Evolutionary conservation across 306 rosid species (phyloP).

Genomic region (Lathyrus oleraceus): DNA sequence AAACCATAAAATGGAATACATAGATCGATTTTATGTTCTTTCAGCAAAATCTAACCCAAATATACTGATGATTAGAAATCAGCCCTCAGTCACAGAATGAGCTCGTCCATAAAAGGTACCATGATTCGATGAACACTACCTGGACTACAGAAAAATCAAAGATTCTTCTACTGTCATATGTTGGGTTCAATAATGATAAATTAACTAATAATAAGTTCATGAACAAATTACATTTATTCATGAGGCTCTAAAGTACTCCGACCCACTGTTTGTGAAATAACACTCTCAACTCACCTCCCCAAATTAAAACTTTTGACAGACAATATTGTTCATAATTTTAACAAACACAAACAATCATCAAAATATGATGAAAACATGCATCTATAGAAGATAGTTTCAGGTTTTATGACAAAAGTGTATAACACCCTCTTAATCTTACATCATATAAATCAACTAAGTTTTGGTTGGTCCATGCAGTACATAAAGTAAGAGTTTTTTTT

Average conservation of each 20-base stretch:
- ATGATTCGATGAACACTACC: background rate
- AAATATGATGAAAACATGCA: background rate
- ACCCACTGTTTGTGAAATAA: background rate
- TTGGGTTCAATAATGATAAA: background rate
- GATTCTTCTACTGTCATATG: background rate
- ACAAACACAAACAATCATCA: constrained; percentile 2
- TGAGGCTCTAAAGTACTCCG: background rate
- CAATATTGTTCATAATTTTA: background rate
- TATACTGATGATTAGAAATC: constrained; percentile 3
- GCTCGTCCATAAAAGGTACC: background rate
- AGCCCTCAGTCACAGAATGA: background rate
- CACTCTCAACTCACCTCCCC: background rate
- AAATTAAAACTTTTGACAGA: background rate
- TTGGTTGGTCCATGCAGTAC: background rate
- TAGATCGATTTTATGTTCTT: constrained; percentile 3
- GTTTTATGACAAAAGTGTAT: background rate
- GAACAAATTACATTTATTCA: constrained; percentile 1
- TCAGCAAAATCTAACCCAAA: constrained; percentile 21
- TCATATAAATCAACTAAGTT: constrained; percentile 9
- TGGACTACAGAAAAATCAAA: constrained; percentile 5
- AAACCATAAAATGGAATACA: constrained; percentile 21
- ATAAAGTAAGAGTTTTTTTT: background rate
- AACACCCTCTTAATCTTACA: constrained; percentile 2
- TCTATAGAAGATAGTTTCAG: background rate
- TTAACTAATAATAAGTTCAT: background rate